phyloP scores from a whole-genome alignment of 768 basidiomycete species.

The Lactifluus piperatus region DNA sequence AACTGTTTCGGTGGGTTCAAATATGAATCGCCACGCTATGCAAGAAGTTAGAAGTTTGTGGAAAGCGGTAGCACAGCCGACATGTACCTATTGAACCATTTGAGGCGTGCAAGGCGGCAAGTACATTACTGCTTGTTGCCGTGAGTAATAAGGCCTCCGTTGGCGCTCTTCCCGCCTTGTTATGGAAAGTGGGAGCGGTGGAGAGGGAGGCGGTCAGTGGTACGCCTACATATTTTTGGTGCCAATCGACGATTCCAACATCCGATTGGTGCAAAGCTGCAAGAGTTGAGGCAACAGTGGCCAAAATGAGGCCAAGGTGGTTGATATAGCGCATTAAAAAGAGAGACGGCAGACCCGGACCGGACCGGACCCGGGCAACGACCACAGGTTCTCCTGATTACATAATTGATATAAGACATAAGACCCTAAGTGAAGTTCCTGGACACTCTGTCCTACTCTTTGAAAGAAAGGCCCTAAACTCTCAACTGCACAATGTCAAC shows the following conservation, averaged over 20 bases:
- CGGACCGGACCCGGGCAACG: background rate
- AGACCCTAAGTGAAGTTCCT: background rate
- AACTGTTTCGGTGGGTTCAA: constrained; percentile 61
- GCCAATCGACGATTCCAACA: constrained; percentile 82
- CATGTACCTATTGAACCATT: constrained; percentile 65
- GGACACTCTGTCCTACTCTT: background rate
- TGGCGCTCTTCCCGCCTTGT: constrained; percentile 23
- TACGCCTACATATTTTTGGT: constrained; percentile 66
- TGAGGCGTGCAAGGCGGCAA: constrained; percentile 60
- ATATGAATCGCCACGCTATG: constrained; percentile 74
- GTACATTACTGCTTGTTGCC: constrained; percentile 64
- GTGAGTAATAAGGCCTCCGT: constrained; percentile 48
- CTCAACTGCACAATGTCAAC: constrained; percentile 22
- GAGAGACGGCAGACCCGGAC: too few relatives aligned
- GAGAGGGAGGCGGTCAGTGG: constrained; percentile 44
- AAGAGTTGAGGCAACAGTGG: constrained; percentile 18
- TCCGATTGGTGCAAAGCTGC: constrained; percentile 62
- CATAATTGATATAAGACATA: constrained; percentile 1
- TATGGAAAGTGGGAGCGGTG: constrained; percentile 54
- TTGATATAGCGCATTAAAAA: constrained; percentile 1
- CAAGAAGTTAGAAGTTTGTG: background rate
- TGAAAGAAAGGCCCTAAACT: background rate
- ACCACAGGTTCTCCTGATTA: too few relatives aligned
- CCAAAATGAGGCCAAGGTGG: constrained; percentile 2
- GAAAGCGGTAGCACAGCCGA: background rate